Percentiles rank a stretch among this genome's conserved stretches.
Evolutionary conservation across 2,329 filamentous ascomycete species (phyloP).

Genomic region (Fusarium sulawesiense): DNA sequence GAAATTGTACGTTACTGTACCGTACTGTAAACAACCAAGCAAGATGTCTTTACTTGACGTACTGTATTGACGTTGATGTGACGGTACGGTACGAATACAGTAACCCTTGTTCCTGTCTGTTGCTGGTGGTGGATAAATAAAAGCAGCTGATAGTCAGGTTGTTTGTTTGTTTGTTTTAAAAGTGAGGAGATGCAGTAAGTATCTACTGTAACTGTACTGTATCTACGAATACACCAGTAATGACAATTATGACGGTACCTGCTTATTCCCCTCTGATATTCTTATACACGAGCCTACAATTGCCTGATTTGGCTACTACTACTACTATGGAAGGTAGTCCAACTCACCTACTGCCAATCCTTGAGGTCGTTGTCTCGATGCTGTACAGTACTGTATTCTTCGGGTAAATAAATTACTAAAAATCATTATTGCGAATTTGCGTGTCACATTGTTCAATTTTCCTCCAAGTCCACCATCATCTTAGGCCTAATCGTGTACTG

Average conservation of each 20-base stretch:
- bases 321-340: too few species aligned
- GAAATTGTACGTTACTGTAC: not conserved
- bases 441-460: not conserved
- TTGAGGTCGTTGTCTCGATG: not conserved
- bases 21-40: constrained; percentile 12
- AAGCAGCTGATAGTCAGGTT: constrained; percentile 40
- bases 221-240: not conserved
- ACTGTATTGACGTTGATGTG: constrained; percentile 28
- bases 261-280: constrained; percentile 12
- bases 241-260: constrained; percentile 11
- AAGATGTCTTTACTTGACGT: constrained; percentile 24
- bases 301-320: not conserved
- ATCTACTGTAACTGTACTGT: not conserved
- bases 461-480: not conserved
- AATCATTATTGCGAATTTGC: not conserved
- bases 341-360: not conserved
- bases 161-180: constrained; percentile 24
- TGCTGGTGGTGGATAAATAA: constrained; percentile 9
- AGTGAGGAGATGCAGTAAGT: not conserved
- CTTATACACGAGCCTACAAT: constrained; percentile 35
- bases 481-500: constrained; percentile 5
- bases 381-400: not conserved
- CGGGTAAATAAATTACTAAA: too few species aligned
- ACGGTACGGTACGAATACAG: constrained; percentile 16
- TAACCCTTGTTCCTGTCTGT: constrained; percentile 5